Evolutionary conservation across 345 rosid genomes (phyloP), one percentile per base, ranked within the genome.

Genomic region (Nephelium lappaceum): DNA sequence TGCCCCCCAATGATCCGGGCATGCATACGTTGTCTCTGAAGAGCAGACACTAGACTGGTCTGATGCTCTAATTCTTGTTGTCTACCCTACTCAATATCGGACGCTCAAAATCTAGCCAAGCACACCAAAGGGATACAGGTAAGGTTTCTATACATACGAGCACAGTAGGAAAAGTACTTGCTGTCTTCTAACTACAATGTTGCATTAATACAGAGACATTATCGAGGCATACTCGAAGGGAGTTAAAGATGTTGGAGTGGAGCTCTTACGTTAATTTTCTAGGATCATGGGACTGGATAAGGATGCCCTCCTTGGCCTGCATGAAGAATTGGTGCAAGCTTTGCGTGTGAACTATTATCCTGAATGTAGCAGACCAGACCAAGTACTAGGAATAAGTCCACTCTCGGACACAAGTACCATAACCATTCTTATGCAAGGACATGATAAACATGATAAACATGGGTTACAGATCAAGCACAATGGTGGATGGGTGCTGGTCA

Each of bases 11-110:
- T 63, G 84, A 79, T 81, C 76, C 7, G 88, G 84, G 0, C 83
- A 85, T 41, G 77, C 81, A 8, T 62, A 72, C 47, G 84, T 85
- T 3, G 80, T 72, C 60, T 73, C 80, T 0, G 70, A 81, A 12
- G 83, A 86, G 31, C 80, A 79, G 73, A 76, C 36, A 63, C 74
- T 81, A 8, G 84, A 83, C 57, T 83, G 81, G 84, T 81, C 83
- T 1, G 81, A 81, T 71, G 69, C 77, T 24, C 62, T 83, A 38
- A 21, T 73, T 0, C 83, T 85, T 18, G 2, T 67, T 11, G 75
- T 81, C 43, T 49, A 76, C 43, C 86, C 86, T 12, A 0, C 65
- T 12, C 27, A 67, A 0, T 69, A 72, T 53, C 73, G 71, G 72
- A 83, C 74, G 58, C 75, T 64, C 49, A 19, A 76, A 65, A 45